phyloP scores from a whole-genome alignment of 1,139 yeast species.

The Geotrichum reessii region DNA sequence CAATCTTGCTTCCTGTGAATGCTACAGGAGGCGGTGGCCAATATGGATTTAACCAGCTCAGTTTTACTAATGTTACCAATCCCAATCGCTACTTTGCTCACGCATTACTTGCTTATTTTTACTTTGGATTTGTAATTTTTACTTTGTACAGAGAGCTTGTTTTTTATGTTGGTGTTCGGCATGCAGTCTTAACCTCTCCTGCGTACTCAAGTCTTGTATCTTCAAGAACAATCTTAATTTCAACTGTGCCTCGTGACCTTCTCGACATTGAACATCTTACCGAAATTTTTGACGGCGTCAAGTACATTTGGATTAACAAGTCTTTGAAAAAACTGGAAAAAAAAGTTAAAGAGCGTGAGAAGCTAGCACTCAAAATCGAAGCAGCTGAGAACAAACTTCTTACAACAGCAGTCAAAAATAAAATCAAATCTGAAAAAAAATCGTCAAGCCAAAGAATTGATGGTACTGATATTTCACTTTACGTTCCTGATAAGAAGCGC shows the following conservation, averaged over 20 bases:
- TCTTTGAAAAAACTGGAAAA: constrained; percentile 54
- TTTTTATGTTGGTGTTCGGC: constrained; percentile 72
- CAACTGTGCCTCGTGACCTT: constrained; percentile 67
- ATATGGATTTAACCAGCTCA: constrained; percentile 67
- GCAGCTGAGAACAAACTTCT: constrained; percentile 59
- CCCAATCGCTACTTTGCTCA: constrained; percentile 77
- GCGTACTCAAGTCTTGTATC: constrained; percentile 65
- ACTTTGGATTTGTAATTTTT: constrained; percentile 63
- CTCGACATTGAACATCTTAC: constrained; percentile 55
- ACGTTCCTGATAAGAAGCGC: constrained; percentile 69
- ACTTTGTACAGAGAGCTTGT: constrained; percentile 76
- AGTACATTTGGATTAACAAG: constrained; percentile 69
- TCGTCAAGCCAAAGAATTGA: constrained; percentile 35
- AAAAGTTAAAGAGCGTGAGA: constrained; percentile 56
- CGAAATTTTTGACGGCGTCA: constrained; percentile 63
- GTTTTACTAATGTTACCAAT: constrained; percentile 68
- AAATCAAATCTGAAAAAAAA: constrained; percentile 60
- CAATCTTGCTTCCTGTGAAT: constrained; percentile 79
- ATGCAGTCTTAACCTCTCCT: constrained; percentile 77
- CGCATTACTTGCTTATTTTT: constrained; percentile 73
- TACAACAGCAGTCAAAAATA: constrained; percentile 54
- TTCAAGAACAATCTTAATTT: constrained; percentile 74
- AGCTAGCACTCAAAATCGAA: constrained; percentile 60
- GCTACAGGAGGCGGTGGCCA: constrained; percentile 59
- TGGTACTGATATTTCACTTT: constrained; percentile 52